Conservation (phyloP, 2,329 filamentous ascomycete genomes). For the Diplodia seriata region DNA sequence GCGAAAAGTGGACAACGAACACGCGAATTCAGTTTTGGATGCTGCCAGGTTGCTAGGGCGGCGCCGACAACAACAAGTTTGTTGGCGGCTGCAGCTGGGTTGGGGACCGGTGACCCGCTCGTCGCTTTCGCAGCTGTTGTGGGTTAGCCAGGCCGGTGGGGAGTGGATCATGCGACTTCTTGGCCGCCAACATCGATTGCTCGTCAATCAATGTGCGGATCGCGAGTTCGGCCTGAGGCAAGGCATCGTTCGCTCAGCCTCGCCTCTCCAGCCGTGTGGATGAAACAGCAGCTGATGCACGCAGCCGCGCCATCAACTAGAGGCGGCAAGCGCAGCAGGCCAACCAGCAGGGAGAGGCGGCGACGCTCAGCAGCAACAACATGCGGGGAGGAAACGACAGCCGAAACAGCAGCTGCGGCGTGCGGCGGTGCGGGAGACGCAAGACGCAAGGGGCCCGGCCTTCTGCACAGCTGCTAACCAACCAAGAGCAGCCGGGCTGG, state of each 20-base stretch:
- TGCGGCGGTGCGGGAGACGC: conserved; percentile 23
- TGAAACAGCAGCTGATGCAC: conserved; percentile 28
- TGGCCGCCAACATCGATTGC: conserved; percentile 11
- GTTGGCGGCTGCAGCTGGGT: conserved; percentile 17
- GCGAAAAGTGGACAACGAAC: conserved; percentile 15
- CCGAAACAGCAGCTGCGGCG: conserved; percentile 1
- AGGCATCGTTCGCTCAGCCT: not conserved
- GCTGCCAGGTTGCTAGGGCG: conserved; percentile 5
- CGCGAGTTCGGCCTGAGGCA: conserved; percentile 8
- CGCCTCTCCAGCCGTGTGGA: conserved; percentile 6
- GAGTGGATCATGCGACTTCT: conserved; percentile 24
- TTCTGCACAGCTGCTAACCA: not conserved
- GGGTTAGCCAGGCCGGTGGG: conserved; percentile 20
- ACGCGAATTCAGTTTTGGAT: not conserved
- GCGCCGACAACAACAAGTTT: not conserved
- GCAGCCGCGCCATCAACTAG: conserved; percentile 25
- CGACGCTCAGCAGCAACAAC: conserved; percentile 5
- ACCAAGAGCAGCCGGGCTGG: not conserved
- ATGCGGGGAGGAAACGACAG: conserved; percentile 12
- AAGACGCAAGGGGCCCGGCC: conserved; percentile 17
- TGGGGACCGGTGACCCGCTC: conserved; percentile 17
- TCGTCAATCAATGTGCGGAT: conserved; percentile 15
- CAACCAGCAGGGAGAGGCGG: conserved; percentile 4
- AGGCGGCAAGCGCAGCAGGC: conserved; percentile 21
- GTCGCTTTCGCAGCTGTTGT: conserved; percentile 23